Evolutionary conservation across 257 asterid genomes (phyloP), one percentile per base, ranked within the genome.

Genomic region (Prunella vulgaris): DNA sequence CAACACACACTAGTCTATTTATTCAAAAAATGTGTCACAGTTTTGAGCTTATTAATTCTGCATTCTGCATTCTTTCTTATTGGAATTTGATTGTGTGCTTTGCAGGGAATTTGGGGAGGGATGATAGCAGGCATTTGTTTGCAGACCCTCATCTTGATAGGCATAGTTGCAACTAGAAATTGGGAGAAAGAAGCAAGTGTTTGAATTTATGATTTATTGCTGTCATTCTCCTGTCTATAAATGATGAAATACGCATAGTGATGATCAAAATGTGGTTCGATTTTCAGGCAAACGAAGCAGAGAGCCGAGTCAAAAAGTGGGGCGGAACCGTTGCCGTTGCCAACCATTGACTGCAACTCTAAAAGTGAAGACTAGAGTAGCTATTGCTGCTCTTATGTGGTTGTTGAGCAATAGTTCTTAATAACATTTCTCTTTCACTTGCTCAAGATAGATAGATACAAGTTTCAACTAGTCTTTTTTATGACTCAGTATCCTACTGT

Each of bases 51-150:
- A 14, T 15, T 46, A n/a, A 5, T 44, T 44, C 52, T 33, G 38
- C 38, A 33, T 33, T 49, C 18, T 38, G 57, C 56, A 24, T 25
- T 71, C 54, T 0, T 40, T 40, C n/a, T 40, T 44, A 44, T 5
- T 13, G 52, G 1, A 1, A 46, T 6, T 0, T 0, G 59, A 5
- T 28, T 38, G 44, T 46, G 9, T 53, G 7, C 15, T 71, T 81
- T 25, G 80, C 85, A 89, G 97, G 97, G 97, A 51, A 81, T 85
- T 20, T 91, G 97, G 97, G 90, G 92, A 14, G 96, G 96, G 7
- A 85, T 91, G 97, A 84, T 82, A 1, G 93, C 88, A 60, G 97
- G 97, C 63, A 78, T 86, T 62, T 66, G 73, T 48, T 51, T 89
- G 87, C 97, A 92, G 83, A 92, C 97, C 5, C 52, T 82, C 5